Base-by-base conservation (phyloP, 2,329 filamentous ascomycete genomes). In the Xylariaceae sp. region DNA sequence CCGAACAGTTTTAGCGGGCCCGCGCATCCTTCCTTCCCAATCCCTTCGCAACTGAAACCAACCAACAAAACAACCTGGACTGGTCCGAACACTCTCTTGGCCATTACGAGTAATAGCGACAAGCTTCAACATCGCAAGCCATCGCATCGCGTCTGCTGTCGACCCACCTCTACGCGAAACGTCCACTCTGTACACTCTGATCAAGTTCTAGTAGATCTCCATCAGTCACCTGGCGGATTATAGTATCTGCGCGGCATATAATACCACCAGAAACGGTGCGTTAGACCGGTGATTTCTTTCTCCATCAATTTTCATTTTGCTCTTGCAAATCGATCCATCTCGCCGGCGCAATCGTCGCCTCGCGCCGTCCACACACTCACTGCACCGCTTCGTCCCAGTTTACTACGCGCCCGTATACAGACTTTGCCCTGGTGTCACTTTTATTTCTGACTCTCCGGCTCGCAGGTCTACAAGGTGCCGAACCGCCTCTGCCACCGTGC, bases 91-190 rank as follows among this genome's bases (percentile, higher is more conserved):
- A 30, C 23, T 30, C 23, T 30, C 23, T 5, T 4, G 23, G 23
- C 23, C 23, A 30, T 30, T 30, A 5, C 23, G 23, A 30, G 23
- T 49, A 51, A 34, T 15, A 23, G 60, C 62, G 57, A 64, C 62
- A 51, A 56, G 54, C 52, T 57, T 62, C 57, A 30, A 55, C 56
- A 61, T 59, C 60, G 53, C 60, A 53, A 59, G 58, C 55, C 58
- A 51, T 63, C 54, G 53, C 58, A 53, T 61, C 50, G 51, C 52
- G 45, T 55, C 56, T 45, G 39, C 53, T 53, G 13, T 41, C 34
- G 15, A 54, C 55, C 49, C 56, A 54, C 51, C 34, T 6, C 41
- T 6, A 45, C 41, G 59, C 54, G 51, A 51, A 34, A 8, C 56
- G 18, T 41, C 30, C 23, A 30, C 23, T 30, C 23, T 55, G 55